Conservation (phyloP, 306 rosid species). For the Trifolium dubium region DNA sequence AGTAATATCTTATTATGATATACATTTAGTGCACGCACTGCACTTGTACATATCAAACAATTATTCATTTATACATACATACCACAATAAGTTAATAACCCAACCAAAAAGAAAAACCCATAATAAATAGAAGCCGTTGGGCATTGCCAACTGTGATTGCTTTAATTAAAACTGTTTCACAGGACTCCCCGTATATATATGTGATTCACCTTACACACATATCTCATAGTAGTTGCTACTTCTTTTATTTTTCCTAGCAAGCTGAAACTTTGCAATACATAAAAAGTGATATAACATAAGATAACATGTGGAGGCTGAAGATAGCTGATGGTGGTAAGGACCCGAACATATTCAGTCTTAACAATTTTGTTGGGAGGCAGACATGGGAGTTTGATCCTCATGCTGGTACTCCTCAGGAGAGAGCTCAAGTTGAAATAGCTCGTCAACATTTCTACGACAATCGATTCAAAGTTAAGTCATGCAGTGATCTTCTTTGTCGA, state of each 20-base stretch:
- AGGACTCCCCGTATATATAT: not conserved
- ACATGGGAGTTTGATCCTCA: constrained; percentile 23
- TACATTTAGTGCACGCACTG: too few species aligned
- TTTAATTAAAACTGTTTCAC: too few species aligned
- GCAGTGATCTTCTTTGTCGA: not conserved
- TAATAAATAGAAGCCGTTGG: too few species aligned
- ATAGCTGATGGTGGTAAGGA: constrained; percentile 9
- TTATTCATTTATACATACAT: too few species aligned
- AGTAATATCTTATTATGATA: too few species aligned
- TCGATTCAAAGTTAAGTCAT: not conserved
- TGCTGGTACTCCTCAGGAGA: not conserved
- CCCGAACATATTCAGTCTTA: constrained; percentile 2
- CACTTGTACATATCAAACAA: too few species aligned
- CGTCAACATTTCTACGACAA: constrained; percentile 2
- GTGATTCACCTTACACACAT: not conserved
- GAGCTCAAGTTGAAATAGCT: constrained; percentile 8
- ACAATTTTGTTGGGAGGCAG: constrained; percentile 2
- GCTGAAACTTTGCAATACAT: not conserved
- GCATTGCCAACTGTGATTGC: too few species aligned
- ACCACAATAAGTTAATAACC: too few species aligned
- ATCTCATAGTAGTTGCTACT: not conserved
- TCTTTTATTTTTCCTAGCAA: not conserved
- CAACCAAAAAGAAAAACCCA: too few species aligned
- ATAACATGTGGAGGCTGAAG: constrained; percentile 24
- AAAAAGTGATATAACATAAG: not conserved